Evolutionary conservation across 208 protist species (phyloP), one percentile per base, ranked within the genome.

Genomic region (Acanthamoeba castellanii): DNA sequence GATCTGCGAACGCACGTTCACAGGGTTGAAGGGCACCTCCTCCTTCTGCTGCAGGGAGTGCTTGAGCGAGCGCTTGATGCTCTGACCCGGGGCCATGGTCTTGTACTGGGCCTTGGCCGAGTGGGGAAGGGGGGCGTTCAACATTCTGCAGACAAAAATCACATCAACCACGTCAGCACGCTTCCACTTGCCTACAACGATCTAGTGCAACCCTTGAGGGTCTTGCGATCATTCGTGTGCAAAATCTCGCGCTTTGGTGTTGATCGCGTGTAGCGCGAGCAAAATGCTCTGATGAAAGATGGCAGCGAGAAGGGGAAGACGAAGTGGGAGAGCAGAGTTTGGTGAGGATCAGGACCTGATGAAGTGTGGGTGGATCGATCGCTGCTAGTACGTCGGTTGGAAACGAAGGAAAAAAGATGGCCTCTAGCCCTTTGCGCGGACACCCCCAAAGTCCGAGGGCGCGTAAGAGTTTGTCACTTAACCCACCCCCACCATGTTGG

Each of bases 1-100:
- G 95, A 99, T 93, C 45, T 78, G 64, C 50, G 89, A 66, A 8
- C 52, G 37, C 27, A 93, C 89, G n/a, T 72, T 78, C 52, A 90
- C 47, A 45, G 82, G 82, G 42, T 90, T 90, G 82, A 84, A 84
- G 74, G 74, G 74, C 37, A 30, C 42, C 74, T 84, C 74, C 74
- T 84, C 74, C 74, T 52, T 84, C 74, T 84, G 74, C 42, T 52
- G 74, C 74, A 84, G 74, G 0, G 74, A 84, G 37, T 84, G 30
- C 42, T 84, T 45, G 74, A 84, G 74, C 37, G 74, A 84, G 74
- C 74, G 74, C 74, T 84, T 84, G 45, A 84, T 84, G 45, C 74
- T 84, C 74, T 84, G 74, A 50, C 74, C 74, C 20, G 74, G 74
- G n/a, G 74, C 74, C 74, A 84, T 84, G 74, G 74, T 84, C 74